Evolutionary conservation across 2,329 filamentous ascomycete species (phyloP).

Genomic region (Diaporthe citrichinensis): DNA sequence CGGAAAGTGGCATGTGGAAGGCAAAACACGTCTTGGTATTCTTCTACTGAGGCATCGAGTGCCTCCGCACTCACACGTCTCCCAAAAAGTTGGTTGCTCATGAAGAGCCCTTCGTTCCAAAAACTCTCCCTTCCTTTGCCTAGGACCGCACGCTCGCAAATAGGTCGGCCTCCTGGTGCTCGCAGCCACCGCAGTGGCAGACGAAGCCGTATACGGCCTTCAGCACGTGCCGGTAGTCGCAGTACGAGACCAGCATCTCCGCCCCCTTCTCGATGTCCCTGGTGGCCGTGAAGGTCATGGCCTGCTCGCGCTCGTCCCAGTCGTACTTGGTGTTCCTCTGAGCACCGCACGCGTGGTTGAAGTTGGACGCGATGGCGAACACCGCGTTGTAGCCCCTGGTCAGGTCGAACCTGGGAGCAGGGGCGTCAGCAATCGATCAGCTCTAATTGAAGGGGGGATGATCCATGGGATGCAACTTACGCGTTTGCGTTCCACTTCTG

Average conservation of each 20-base stretch:
- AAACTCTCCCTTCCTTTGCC: not conserved
- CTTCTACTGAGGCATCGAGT: not conserved
- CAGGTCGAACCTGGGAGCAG: conserved; percentile 47
- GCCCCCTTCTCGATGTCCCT: conserved; percentile 56
- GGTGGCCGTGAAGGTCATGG: conserved; percentile 59
- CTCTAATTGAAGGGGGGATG: too few relatives aligned
- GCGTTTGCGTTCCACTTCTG: conserved; percentile 62
- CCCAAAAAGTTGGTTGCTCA: not conserved
- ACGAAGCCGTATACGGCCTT: conserved; percentile 65
- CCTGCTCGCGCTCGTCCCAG: conserved; percentile 52
- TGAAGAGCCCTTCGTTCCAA: conserved; percentile 4
- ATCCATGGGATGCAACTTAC: conserved; percentile 53
- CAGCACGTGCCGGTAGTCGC: conserved; percentile 54
- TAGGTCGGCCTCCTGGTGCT: conserved; percentile 30
- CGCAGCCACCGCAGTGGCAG: conserved; percentile 65
- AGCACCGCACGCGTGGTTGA: conserved; percentile 70
- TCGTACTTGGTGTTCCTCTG: conserved; percentile 59
- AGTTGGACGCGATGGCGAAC: conserved; percentile 66
- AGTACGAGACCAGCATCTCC: conserved; percentile 68
- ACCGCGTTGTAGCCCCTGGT: conserved; percentile 52
- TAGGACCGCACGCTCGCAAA: not conserved
- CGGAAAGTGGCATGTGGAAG: not conserved
- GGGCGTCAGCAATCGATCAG: too few relatives aligned
- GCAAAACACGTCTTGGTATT: not conserved
- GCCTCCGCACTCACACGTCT: not conserved